phyloP scores from a whole-genome alignment of 139 green algal genomes.

The Micractinium sp. region DNA sequence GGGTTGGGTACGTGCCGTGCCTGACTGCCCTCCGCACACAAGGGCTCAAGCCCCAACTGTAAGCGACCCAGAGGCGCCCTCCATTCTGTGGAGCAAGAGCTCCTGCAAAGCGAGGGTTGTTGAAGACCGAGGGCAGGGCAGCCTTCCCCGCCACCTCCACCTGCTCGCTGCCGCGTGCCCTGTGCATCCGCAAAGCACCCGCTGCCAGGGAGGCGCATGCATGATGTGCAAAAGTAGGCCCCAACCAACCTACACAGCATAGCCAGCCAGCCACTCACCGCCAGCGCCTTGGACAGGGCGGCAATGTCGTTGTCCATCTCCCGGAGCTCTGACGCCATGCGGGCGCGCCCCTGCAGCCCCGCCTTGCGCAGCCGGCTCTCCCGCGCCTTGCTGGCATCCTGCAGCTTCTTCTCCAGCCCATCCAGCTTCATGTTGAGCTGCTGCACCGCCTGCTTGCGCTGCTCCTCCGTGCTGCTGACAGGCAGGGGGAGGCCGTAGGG shows the following conservation, averaged over 20 bases:
- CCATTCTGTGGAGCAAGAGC: no score
- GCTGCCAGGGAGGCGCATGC: no score
- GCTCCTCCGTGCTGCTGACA: slow-evolving; percentile 37
- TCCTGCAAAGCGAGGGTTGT: no score
- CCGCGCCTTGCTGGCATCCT: slow-evolving; percentile 85
- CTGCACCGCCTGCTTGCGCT: slow-evolving; percentile 46
- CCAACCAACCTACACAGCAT: no score
- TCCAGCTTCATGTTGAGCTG: slow-evolving; percentile 73
- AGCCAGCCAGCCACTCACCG: slow-evolving; percentile 18
- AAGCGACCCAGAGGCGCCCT: no score
- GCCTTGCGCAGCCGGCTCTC: slow-evolving; percentile 80
- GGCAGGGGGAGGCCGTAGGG: slow-evolving; percentile 66
- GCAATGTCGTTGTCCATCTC: slow-evolving; percentile 82
- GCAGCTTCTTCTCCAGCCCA: slow-evolving; percentile 77
- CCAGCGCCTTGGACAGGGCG: slow-evolving; percentile 43
- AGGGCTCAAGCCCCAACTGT: no score
- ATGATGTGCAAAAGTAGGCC: no score
- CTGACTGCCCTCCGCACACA: no score
- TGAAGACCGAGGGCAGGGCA: no score
- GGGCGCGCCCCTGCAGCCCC: slow-evolving; percentile 58
- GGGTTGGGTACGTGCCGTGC: neutral
- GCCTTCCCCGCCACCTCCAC: no score
- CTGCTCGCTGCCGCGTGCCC: no score
- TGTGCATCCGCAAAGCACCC: no score
- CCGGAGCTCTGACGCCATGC: slow-evolving; percentile 79